These are phyloP conservation scores for Chrysoporthe cubensis DNA, from an alignment of 2,329 filamentous ascomycete genomes.

Conservation along the genomic window DNA sequence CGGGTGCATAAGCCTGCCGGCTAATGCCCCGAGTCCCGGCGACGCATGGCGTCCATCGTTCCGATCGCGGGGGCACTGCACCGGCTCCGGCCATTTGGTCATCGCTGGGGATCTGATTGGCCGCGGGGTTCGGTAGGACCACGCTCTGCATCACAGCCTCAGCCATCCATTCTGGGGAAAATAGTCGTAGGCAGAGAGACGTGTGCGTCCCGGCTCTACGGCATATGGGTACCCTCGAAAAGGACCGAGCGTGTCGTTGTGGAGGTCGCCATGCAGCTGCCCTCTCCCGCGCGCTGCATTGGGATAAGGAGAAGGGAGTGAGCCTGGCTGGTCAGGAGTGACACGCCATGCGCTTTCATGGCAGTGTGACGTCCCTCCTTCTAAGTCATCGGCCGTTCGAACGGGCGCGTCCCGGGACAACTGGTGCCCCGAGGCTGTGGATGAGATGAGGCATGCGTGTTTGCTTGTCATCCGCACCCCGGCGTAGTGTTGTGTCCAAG, in stretches of 20 bases:
- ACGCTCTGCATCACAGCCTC: not conserved
- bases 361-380: not conserved
- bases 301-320: not conserved
- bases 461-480: not conserved
- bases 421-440: not conserved
- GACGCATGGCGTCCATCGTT: not conserved
- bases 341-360: not conserved
- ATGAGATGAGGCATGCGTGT: not conserved
- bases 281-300: no score
- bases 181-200: not conserved
- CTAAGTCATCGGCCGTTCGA: no score
- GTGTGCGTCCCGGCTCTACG: not conserved
- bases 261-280: no score
- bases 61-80: slow-evolving; percentile 1
- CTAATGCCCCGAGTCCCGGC: not conserved
- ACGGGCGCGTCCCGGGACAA: no score
- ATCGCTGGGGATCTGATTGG: not conserved
- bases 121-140: not conserved
- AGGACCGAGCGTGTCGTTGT: no score
- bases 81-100: not conserved
- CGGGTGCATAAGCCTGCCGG: not conserved
- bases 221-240: not conserved
- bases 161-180: not conserved
- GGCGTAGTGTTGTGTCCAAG: not conserved
- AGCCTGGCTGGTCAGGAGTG: not conserved